Evolutionary conservation across 306 rosid genomes (phyloP), one percentile per base, ranked within the genome.

Genomic region (Rubus parviflorus): DNA sequence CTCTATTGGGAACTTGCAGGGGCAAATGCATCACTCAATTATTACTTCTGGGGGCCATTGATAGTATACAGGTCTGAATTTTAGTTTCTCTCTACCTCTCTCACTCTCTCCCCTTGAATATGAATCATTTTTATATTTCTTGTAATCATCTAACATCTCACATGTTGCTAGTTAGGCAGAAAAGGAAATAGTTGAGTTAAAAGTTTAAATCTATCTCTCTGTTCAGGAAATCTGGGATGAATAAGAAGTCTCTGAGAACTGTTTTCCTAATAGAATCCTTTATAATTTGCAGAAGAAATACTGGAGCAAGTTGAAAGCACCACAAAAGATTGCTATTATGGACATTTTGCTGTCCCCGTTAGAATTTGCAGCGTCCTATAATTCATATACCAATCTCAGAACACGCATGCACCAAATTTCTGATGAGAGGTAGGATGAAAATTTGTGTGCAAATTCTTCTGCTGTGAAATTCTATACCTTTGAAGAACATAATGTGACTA

Each of bases 1-100:
- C 96, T 75, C 77, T 96, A 76, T 79, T 96, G 80, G 89, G 82
- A 75, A 85, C 91, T 83, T 88, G 93, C 80, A 82, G 99, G 85
- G 97, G 93, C 62, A 93, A 93, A 84, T 92, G 99, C 89, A 90
- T 96, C 48, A 96, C 99, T 23, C 99, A 96, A 72, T 83, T 89
- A 72, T 84, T 96, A 77, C 98, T 96, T 75, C 93, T 96, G 57
- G 93, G 94, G 66, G 97, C 92, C 73, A 79, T 96, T 56, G 94
- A 96, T 76, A 91, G 97, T 72, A 91, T 96, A 83, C 99, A 96
- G 98, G 99, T 95, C 80, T 83, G 90, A 46, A 56, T 70, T 70
- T 80, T 82, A 38, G 35, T 30, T 30, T 30, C 35, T 30, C 35
- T 30, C 35, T 30, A 30, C 35, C 35, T 30, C 43, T 65, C 35